Conservation (phyloP, 1,139 yeast species). For the Wickerhamomyces sp. region DNA sequence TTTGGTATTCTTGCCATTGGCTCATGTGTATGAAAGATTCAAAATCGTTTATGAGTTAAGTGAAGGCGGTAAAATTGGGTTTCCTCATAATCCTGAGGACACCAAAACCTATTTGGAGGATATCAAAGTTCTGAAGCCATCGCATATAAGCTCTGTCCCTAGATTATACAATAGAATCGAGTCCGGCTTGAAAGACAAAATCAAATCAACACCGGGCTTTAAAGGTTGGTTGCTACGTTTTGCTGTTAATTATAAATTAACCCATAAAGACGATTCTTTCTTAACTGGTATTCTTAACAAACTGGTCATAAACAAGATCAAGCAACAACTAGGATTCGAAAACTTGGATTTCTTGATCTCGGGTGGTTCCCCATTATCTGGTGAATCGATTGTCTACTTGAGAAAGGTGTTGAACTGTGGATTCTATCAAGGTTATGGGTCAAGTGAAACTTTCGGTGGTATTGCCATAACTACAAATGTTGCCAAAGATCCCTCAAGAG, state of each 20-base stretch:
- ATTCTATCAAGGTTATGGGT: slow-evolving; percentile 49
- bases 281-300: slow-evolving; percentile 36
- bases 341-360: slow-evolving; percentile 33
- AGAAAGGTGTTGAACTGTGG: slow-evolving; percentile 45
- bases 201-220: slow-evolving; percentile 24
- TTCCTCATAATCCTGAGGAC: slow-evolving; percentile 40
- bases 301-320: slow-evolving; percentile 35
- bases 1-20: slow-evolving; percentile 50
- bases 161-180: slow-evolving; percentile 49
- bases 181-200: slow-evolving; percentile 38
- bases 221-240: slow-evolving; percentile 22
- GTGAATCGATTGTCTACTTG: slow-evolving; percentile 41
- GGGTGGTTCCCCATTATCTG: slow-evolving; percentile 53
- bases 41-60: slow-evolving; percentile 25
- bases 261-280: slow-evolving; percentile 34
- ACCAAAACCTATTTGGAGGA: slow-evolving; percentile 44
- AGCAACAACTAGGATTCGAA: slow-evolving; percentile 41
- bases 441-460: slow-evolving; percentile 52
- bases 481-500: slow-evolving; percentile 45
- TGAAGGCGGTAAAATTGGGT: slow-evolving; percentile 39
- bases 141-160: slow-evolving; percentile 46
- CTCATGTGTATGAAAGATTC: slow-evolving; percentile 59
- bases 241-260: slow-evolving; percentile 23
- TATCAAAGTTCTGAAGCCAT: slow-evolving; percentile 40
- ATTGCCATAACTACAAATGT: slow-evolving; percentile 35